A percentile compares a stretch with the other conserved stretches of the same genome.
phyloP scores from a whole-genome alignment of 257 asterid genomes.

The Solanum megistacrolobum region DNA sequence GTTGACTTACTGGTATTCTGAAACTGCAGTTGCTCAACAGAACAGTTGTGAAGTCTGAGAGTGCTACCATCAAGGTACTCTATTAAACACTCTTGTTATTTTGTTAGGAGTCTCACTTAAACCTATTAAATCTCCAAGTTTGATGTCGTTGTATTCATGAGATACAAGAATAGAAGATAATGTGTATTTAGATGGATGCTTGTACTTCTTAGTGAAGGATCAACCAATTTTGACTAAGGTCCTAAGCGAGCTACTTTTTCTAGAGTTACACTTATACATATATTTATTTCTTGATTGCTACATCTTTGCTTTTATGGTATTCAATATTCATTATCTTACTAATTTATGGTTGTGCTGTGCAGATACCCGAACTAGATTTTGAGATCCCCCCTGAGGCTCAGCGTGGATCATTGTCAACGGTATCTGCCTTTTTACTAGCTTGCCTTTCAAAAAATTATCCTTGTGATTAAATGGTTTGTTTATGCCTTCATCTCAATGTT shows the following conservation, averaged over 20 bases:
- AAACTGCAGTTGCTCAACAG: slow-evolving; percentile 44
- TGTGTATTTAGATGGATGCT: neutral
- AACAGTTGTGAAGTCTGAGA: slow-evolving; percentile 88
- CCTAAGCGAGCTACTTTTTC: neutral
- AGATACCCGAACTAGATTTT: slow-evolving; percentile 91
- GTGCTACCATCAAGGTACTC: slow-evolving; percentile 86
- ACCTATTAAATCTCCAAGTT: neutral
- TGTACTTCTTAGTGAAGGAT: neutral
- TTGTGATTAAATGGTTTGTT: neutral
- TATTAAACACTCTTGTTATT: neutral
- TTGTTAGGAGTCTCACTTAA: neutral
- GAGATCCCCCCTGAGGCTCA: slow-evolving; percentile 98
- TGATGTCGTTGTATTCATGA: neutral
- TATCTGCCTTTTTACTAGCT: slow-evolving; percentile 13
- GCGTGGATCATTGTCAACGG: slow-evolving; percentile 93
- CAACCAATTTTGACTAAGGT: neutral
- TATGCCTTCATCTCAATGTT: neutral
- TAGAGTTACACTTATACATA: neutral
- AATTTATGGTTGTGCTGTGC: slow-evolving; percentile 16
- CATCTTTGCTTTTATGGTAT: neutral
- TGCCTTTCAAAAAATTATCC: neutral
- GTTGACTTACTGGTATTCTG: neutral
- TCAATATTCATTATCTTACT: neutral
- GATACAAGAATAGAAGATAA: neutral
- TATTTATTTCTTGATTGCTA: neutral